Base-by-base conservation (phyloP, 768 basidiomycete genomes). In the Pisolithus orientalis region DNA sequence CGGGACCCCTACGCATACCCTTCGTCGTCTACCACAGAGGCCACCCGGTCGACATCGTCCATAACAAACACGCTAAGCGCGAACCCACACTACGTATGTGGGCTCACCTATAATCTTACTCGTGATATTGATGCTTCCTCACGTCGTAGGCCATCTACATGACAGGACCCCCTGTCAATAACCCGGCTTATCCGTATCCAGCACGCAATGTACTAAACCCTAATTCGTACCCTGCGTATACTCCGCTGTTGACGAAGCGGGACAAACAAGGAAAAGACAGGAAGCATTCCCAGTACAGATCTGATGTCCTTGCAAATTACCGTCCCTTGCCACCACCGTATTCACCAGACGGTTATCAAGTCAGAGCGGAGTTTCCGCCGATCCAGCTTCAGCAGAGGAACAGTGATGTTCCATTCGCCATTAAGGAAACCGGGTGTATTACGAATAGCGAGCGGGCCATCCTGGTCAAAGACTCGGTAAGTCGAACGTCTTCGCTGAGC, bases 401-500 rank as follows among this genome's bases (percentile, higher is more conserved):
- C 38, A 17, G 58, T 43, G 47, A 59, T 53, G 42, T 59, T 57
- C 57, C 71, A 2, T 68, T 72, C 43, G 49, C 67, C 24, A 25
- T 65, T 6, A 56, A 58, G 48, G 59, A 60, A 38, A 55, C 62
- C 17, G 43, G 65, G 51, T 39, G 54, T 46, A 59, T 62, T 57
- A 29, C 53, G 14, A 56, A 60, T 31, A 44, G 53, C 38, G 66
- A 64, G 24, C 57, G 72, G 14, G 62, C 65, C 51, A 57, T 73
- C n/a, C 72, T 65, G 54, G 38, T 76, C 47, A 62, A 63, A 52
- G 53, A 75, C 31, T 54, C 65, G 37, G 76, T 77, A 55, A 45
- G 67, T 46, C 3, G 21, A 7, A 1, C 16, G 1, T 48, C 13
- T 39, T 16, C 44, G 24, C 37, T n/a, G 5, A 44, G 6, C 24